Evolutionary conservation across 768 basidiomycete genomes (phyloP), one percentile per base, ranked within the genome.

Genomic region (Saitozyma sp.): DNA sequence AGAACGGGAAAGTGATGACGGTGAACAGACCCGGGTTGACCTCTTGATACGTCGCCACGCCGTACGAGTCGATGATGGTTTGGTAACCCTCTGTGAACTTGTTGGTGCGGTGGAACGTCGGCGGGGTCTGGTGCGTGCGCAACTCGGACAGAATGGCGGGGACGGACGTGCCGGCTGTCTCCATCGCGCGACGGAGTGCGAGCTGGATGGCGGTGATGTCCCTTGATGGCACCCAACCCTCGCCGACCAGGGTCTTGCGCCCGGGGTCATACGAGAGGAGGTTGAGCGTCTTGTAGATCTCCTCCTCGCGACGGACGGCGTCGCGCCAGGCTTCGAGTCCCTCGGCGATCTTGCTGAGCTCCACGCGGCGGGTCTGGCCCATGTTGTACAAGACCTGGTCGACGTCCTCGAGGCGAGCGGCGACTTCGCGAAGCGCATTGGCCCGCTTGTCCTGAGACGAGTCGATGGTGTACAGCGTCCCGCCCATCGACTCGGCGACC

Each of bases 401-500:
- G 50, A 98, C 81, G 75, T 99, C 96, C 77, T 99, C 95, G 52
- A 99, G 84, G 59, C 95, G 88, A 46, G 82, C 84, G 0, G 88
- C 86, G 41, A 98, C 92, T 69, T 97, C 93, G 43, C 88, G 87
- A 59, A 99, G 86, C 39, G 92, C 87, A 53, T 94, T 90, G 11
- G 87, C 84, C 49, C 96, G 92, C 80, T 91, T 95, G 80, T 94
- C 92, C 3, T 89, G 87, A 69, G 95, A 93, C 43, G 92, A 83
- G 78, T 98, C 95, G 76, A 99, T 96, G 45, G 93, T 92, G 81
- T 95, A 98, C 59, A 98, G 82, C 0, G 92, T 97, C 3, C 89
- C 96, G 43, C 96, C 94, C 89, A 98, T 97, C n/a, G 92, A 95
- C 81, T 97, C 95, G 37, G 94, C 90, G 58, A 99, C 90, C 80